Base-by-base conservation (phyloP, 257 asterid genomes). In the Coffea canephora region DNA sequence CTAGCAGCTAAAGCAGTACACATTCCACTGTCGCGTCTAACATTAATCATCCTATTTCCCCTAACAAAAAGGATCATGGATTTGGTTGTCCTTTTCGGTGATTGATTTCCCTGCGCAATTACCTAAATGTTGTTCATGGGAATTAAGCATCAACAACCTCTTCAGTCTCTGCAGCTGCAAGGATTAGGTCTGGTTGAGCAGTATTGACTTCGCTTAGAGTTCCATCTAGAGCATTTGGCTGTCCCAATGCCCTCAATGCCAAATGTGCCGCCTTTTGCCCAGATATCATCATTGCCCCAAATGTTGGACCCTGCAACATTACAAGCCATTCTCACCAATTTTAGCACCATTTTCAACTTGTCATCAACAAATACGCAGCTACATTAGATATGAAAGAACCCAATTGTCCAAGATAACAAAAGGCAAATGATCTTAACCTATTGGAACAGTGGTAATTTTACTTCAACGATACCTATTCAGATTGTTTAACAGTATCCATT, bases 261-360 rank as follows among this genome's bases (percentile, higher is more conserved):
- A 93, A 86, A 77, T 93, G 98, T 34, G 98, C 98, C 65, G 98
- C 98, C 81, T 93, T 93, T 87, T 89, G 96, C 14, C 98, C 98
- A 0, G 98, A 93, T 1, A 93, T 88, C 98, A 93, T 91, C 97
- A 93, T 93, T 11, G 98, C 98, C 8, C 98, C 98, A 67, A 93
- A 93, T 2, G 98, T 93, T 27, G 96, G 98, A 9, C 98, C 98
- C 98, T 93, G 85, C 41, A 39, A 49, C n/a, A 49, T 67, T 67
- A 84, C 21, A 57, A 81, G 67, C 46, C 62, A 70, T 27, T 46
- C 13, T 5, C n/a, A 19, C 12, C 34, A 9, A 43, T 48, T 55
- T 46, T 23, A 65, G 34, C 31, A 69, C 11, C 23, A 11, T n/a
- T 10, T n/a, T 48, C 62, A 45, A 77, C 19, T 36, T 25, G 50